Base-by-base conservation (phyloP, 1,139 yeast species). In the Debaryomyces udenii region DNA sequence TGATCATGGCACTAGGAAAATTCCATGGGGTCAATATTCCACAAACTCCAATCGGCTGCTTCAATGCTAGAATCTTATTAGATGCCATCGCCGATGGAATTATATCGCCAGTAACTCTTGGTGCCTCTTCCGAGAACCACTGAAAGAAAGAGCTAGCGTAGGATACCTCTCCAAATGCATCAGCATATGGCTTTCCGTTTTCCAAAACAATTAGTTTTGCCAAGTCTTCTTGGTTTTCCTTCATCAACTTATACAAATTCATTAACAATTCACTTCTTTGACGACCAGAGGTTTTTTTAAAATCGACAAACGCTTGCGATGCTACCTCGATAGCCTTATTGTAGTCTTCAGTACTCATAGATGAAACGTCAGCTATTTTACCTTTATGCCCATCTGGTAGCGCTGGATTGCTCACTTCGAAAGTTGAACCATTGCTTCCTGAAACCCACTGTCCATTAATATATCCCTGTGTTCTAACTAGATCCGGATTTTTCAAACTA, bases 11-110 rank as follows among this genome's bases (percentile, higher is more conserved):
- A 39, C 85, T 74, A 13, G 98, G 98, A 68, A 91, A 91, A 64
- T 91, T 91, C 97, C 97, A 91, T 14, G 98, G 98, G 3, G 96
- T 88, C 52, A 91, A 73, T 45, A 91, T 80, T 22, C 96, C 96
- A 54, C 93, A 88, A 1, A 88, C 96, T 15, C 97, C 97, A 40
- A 91, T 76, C 11, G 96, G 96, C 59, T 86, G 90, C 57, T 83
- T 81, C 40, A 80, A 54, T 1, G 95, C 79, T 48, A 80, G 64
- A 34, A 86, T 84, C 53, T 90, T 74, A 57, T 75, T 80, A 27
- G 66, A 55, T 24, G 80, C 64, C 53, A 70, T 75, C 17, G 78
- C 66, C 2, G 96, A 85, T 40, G 81, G 84, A 45, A 88, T 83
- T 2, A 84, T 74, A 48, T 81, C 81, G 17, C 96, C 96, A 51